Evolutionary conservation across 1,284 basidiomycete species (phyloP).

Genomic region (Apiotrichum siamense): DNA sequence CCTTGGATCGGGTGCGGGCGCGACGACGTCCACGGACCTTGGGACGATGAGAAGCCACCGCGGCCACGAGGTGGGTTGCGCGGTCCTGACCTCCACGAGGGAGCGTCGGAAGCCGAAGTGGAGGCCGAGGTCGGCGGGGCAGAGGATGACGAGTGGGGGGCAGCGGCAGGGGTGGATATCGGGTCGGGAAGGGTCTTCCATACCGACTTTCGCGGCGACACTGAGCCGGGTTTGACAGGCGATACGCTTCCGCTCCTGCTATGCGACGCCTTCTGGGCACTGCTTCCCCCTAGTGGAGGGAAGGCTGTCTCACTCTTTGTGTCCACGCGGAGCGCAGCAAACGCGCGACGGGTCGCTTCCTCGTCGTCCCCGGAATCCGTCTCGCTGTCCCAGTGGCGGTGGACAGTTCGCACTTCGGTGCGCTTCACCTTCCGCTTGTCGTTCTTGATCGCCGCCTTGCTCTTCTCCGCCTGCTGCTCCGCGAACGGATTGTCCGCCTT

Average conservation of each 20-base stretch:
- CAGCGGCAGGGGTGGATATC: neutral
- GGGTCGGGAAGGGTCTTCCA: neutral
- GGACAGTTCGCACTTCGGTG: neutral
- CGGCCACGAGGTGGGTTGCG: neutral
- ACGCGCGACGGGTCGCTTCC: conserved; percentile 22
- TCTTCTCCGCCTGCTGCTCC: conserved; percentile 15
- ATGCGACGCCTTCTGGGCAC: neutral
- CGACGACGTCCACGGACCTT: conserved; percentile 1
- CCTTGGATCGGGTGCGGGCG: conserved; percentile 36
- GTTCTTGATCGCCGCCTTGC: conserved; percentile 66
- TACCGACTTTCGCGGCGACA: neutral
- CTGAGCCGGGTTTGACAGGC: neutral
- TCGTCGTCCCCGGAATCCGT: conserved; percentile 25
- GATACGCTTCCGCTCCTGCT: neutral
- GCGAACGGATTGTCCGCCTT: conserved; percentile 27
- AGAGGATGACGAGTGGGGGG: neutral
- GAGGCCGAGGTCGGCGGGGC: neutral
- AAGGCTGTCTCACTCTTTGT: conserved; percentile 11
- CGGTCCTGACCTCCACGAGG: neutral
- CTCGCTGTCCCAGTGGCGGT: conserved; percentile 28
- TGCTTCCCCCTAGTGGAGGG: conserved; percentile 16
- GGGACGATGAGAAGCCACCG: neutral
- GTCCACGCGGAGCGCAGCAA: conserved; percentile 18
- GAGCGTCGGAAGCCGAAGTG: neutral
- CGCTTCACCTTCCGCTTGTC: conserved; percentile 50